Percentiles rank a stretch among this genome's conserved stretches.
phyloP scores from a whole-genome alignment of 2,329 filamentous ascomycete species.

The Paramyrothecium roridum region DNA sequence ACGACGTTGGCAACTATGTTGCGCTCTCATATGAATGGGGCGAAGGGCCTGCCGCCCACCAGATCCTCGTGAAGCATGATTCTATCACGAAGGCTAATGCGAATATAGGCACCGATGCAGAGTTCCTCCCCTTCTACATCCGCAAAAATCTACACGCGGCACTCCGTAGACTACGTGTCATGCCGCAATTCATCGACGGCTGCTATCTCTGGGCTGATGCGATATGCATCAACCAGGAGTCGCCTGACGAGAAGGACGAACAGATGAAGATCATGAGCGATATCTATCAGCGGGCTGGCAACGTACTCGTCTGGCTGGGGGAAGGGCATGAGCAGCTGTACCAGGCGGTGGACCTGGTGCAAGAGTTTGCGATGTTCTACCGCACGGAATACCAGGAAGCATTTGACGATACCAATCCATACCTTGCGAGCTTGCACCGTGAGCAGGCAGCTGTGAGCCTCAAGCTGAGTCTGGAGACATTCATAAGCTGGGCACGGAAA shows the following conservation, averaged over 20 bases:
- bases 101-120: neutral
- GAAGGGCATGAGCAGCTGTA: slow-evolving; percentile 2
- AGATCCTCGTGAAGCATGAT: neutral
- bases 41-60: neutral
- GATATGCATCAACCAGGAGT: slow-evolving; percentile 15
- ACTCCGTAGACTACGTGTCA: neutral
- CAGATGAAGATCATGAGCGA: slow-evolving; percentile 13
- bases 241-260: slow-evolving; percentile 8
- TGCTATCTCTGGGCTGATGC: slow-evolving; percentile 13
- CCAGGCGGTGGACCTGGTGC: slow-evolving; percentile 5
- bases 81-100: neutral
- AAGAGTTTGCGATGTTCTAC: neutral
- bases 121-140: neutral
- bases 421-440: neutral
- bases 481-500: neutral
- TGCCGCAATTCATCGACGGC: neutral
- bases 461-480: neutral
- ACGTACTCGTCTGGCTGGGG: slow-evolving; percentile 11
- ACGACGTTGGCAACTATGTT: slow-evolving; percentile 1
- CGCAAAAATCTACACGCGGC: slow-evolving; percentile 2
- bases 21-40: slow-evolving; percentile 1
- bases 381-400: neutral
- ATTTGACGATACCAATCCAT: neutral
- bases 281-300: slow-evolving; percentile 9
- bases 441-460: neutral